A percentile compares a stretch with the other conserved stretches of the same genome.
These are phyloP conservation scores for Truncatella angustata DNA, from an alignment of 2,329 filamentous ascomycete genomes.

Conservation along the genomic window DNA sequence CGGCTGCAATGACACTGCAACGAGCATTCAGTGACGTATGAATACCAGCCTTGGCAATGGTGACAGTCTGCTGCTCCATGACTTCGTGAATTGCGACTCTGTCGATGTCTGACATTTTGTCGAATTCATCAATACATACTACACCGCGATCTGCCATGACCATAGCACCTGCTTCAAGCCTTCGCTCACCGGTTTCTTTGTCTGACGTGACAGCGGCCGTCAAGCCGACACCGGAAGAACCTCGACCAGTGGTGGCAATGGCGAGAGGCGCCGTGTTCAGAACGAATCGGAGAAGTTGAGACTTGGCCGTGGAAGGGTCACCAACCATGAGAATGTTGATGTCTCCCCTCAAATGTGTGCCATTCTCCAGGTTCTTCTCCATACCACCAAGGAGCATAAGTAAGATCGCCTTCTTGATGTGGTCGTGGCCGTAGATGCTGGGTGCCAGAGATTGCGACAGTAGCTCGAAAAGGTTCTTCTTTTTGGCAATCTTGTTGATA, in stretches of 20 bases:
- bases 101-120: slow-evolving; percentile 99
- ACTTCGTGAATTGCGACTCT: slow-evolving; percentile 99
- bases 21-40: slow-evolving; percentile 96
- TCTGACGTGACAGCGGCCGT: slow-evolving; percentile 95
- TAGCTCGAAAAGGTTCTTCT: slow-evolving; percentile 87
- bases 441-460: slow-evolving; percentile 92
- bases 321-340: slow-evolving; percentile 99
- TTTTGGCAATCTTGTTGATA: slow-evolving; percentile 96
- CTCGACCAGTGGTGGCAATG: slow-evolving; percentile 94
- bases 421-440: slow-evolving; percentile 94
- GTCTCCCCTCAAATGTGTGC: slow-evolving; percentile 94
- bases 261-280: slow-evolving; percentile 94
- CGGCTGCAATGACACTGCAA: slow-evolving; percentile 93
- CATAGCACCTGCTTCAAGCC: slow-evolving; percentile 97
- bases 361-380: slow-evolving; percentile 98
- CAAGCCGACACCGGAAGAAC: slow-evolving; percentile 95
- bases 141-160: slow-evolving; percentile 95
- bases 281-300: slow-evolving; percentile 94
- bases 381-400: slow-evolving; percentile 93
- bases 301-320: slow-evolving; percentile 97
- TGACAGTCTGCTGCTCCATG: slow-evolving; percentile 99
- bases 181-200: slow-evolving; percentile 93
- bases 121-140: slow-evolving; percentile 98
- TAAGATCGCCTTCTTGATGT: slow-evolving; percentile 96
- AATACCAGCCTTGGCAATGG: slow-evolving; percentile 97